Conservation (phyloP, 108 stramenopile species). For the Schizochytrium sp. region DNA sequence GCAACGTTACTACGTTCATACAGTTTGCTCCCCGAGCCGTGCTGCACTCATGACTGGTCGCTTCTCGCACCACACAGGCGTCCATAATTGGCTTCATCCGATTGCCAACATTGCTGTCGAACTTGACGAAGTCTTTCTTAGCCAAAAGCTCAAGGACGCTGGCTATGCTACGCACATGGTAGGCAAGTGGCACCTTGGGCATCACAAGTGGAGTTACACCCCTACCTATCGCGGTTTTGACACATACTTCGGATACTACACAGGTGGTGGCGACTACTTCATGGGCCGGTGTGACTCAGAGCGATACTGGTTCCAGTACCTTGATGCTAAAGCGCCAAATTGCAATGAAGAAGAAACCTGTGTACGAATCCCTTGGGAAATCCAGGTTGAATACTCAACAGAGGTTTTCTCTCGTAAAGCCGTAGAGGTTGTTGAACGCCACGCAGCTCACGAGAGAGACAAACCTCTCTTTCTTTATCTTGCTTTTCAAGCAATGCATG, state of each 20-base stretch:
- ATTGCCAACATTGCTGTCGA: background rate
- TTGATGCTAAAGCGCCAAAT: background rate
- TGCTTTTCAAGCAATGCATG: conserved; percentile 4
- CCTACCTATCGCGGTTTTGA: conserved; percentile 40
- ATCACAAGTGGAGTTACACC: conserved; percentile 14
- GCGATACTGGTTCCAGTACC: conserved; percentile 39
- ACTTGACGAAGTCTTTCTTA: conserved; percentile 32
- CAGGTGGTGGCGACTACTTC: conserved; percentile 26
- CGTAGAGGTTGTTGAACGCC: background rate
- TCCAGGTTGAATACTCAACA: background rate
- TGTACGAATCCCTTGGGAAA: conserved; percentile 13
- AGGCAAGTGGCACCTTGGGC: conserved; percentile 60
- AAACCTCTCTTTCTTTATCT: conserved; percentile 35
- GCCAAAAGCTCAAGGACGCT: background rate
- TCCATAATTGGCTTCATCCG: background rate
- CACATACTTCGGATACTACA: conserved; percentile 45
- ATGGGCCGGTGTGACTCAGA: background rate
- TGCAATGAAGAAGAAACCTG: background rate
- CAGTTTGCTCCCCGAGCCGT: conserved; percentile 67
- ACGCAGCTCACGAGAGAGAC: background rate
- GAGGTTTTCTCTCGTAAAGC: background rate
- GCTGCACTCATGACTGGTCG: conserved; percentile 13
- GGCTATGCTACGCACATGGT: conserved; percentile 63
- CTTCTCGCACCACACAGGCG: conserved; percentile 20
- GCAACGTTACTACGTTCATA: conserved; percentile 48